A percentile compares a stretch with the other conserved stretches of the same genome.
These are phyloP conservation scores for Phytopythium oedochilum DNA, from an alignment of 352 stramenopile genomes.

Conservation along the genomic window DNA sequence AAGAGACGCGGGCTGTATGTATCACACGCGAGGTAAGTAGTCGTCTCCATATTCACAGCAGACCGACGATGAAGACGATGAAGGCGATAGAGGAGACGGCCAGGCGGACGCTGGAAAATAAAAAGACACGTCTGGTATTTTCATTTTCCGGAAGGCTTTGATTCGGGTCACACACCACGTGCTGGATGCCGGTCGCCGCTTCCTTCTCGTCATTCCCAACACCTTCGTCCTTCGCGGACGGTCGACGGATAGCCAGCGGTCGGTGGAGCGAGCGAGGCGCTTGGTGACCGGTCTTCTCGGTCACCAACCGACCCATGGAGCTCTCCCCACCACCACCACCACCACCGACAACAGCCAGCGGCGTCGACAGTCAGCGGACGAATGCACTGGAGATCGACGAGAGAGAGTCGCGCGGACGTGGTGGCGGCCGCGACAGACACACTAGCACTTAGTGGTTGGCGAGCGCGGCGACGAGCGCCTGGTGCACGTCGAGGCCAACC, in stretches of 20 bases:
- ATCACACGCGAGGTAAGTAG: no score
- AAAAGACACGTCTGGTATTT: slow-evolving; percentile 3
- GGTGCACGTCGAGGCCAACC: slow-evolving; percentile 95
- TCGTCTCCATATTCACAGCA: neutral
- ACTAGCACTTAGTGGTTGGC: slow-evolving; percentile 43
- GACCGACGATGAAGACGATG: neutral
- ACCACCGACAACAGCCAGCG: neutral
- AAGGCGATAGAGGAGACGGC: neutral
- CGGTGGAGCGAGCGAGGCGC: neutral
- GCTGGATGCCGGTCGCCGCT: neutral
- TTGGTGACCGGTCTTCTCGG: neutral
- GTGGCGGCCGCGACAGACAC: neutral
- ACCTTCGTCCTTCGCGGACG: neutral
- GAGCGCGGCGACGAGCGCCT: slow-evolving; percentile 89
- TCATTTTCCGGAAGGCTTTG: neutral
- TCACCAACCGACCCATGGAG: neutral
- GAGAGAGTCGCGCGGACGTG: neutral
- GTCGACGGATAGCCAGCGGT: neutral
- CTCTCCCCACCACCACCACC: no score
- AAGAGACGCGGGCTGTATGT: neutral
- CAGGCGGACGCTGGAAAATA: neutral
- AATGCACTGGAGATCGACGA: neutral
- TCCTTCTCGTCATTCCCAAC: neutral
- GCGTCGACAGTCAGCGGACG: neutral
- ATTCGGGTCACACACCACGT: neutral